These are phyloP conservation scores for Bretziella fagacearum DNA, from an alignment of 2,329 filamentous ascomycete genomes.

Conservation along the genomic window DNA sequence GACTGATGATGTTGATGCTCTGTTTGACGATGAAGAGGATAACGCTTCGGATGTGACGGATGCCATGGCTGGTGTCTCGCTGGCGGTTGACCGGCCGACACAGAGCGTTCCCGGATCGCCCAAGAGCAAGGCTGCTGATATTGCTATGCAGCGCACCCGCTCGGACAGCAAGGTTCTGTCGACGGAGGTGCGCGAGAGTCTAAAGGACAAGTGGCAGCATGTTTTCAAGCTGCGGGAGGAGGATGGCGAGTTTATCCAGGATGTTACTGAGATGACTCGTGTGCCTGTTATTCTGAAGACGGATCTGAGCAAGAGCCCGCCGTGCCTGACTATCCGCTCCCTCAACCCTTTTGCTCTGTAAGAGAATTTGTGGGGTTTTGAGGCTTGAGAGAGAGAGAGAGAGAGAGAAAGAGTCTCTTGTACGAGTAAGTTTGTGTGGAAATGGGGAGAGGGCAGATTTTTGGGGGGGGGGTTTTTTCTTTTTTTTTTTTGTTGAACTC, in stretches of 20 bases:
- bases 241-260: constrained; percentile 91
- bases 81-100: constrained; percentile 64
- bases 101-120: constrained; percentile 93
- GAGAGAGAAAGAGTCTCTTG: too few species aligned
- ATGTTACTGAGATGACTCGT: constrained; percentile 92
- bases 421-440: too few species aligned
- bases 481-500: not conserved
- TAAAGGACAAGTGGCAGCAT: constrained; percentile 93
- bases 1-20: constrained; percentile 80
- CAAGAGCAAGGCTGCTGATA: constrained; percentile 47
- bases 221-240: constrained; percentile 82
- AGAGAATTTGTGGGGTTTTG: too few species aligned
- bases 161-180: constrained; percentile 85
- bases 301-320: constrained; percentile 94
- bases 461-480: too few species aligned
- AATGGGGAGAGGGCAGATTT: too few species aligned
- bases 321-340: constrained; percentile 77
- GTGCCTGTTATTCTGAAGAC: constrained; percentile 98
- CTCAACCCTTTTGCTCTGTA: constrained; percentile 60
- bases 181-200: constrained; percentile 59
- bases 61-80: constrained; percentile 75
- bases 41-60: constrained; percentile 68
- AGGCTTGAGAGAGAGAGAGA: too few species aligned
- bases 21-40: constrained; percentile 86
- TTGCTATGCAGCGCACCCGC: constrained; percentile 68